Evolutionary conservation across 768 basidiomycete species (phyloP).

Genomic region (Boletus fagicola): DNA sequence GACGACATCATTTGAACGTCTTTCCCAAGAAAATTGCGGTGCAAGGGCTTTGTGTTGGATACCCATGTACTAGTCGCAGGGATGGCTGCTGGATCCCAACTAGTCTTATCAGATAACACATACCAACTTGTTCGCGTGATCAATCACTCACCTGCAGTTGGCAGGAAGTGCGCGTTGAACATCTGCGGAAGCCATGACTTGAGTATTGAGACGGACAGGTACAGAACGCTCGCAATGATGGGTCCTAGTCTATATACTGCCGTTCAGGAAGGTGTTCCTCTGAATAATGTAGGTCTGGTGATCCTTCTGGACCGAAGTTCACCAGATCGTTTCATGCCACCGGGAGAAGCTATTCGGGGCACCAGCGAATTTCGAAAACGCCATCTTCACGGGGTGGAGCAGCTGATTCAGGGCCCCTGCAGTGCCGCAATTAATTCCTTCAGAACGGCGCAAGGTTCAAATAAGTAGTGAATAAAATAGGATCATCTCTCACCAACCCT

Average conservation of each 20-base stretch:
- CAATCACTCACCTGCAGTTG: conserved; percentile 17
- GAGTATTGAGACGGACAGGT: background rate
- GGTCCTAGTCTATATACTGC: background rate
- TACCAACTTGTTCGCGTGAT: background rate
- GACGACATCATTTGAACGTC: no score
- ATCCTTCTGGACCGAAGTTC: background rate
- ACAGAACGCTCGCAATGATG: background rate
- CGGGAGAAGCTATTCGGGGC: background rate
- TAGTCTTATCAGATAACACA: background rate
- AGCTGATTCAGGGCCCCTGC: background rate
- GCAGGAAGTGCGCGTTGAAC: conserved; percentile 16
- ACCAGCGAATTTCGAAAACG: background rate
- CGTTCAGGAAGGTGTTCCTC: background rate
- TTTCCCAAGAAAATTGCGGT: no score
- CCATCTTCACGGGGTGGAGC: background rate
- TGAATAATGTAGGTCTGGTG: background rate
- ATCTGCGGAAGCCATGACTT: conserved; percentile 23
- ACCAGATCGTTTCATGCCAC: no score
- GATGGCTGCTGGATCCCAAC: no score
- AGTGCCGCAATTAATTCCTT: background rate
- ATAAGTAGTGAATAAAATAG: no score
- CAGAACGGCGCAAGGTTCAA: background rate
- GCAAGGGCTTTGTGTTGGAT: no score
- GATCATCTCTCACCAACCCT: background rate
- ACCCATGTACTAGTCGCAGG: no score